These are phyloP conservation scores for Sesbania bispinosa DNA, from an alignment of 306 rosid species.

Conservation along the genomic window DNA sequence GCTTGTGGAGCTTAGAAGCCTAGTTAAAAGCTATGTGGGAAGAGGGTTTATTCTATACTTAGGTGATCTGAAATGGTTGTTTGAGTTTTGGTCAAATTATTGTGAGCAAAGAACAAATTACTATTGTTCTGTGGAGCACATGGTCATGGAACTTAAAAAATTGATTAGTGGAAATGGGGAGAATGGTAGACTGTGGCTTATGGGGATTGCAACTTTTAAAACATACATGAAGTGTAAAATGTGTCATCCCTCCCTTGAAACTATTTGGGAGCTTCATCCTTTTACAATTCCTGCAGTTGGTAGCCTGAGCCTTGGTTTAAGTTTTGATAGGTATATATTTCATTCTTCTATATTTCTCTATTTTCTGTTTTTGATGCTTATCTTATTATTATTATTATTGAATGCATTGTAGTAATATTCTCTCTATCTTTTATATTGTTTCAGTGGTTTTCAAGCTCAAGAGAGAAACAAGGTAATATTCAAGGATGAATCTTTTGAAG, in stretches of 20 bases:
- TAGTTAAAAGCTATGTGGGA: conserved; percentile 57
- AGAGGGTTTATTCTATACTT: conserved; percentile 76
- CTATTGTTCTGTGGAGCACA: conserved; percentile 54
- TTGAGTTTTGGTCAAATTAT: conserved; percentile 70
- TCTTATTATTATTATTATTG: too few species aligned
- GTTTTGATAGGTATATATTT: conserved; percentile 53
- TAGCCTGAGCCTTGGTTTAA: conserved; percentile 67
- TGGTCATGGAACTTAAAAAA: conserved; percentile 70
- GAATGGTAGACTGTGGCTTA: conserved; percentile 54
- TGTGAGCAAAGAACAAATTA: conserved; percentile 40
- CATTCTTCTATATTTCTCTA: neutral
- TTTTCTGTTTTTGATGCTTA: too few species aligned
- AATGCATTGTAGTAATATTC: too few species aligned
- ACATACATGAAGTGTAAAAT: conserved; percentile 64
- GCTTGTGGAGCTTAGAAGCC: conserved; percentile 58
- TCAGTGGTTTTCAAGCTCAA: conserved; percentile 46
- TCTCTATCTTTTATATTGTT: too few species aligned
- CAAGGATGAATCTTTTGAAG: conserved; percentile 35
- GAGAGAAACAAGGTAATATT: conserved; percentile 38
- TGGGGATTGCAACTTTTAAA: conserved; percentile 72
- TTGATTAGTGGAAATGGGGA: conserved; percentile 52
- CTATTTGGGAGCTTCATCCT: conserved; percentile 86
- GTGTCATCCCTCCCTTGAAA: conserved; percentile 68
- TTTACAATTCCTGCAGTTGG: conserved; percentile 68
- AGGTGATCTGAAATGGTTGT: conserved; percentile 77